Conservation (phyloP, 2,329 filamentous ascomycete species). For the Colletotrichum gigasporum region DNA sequence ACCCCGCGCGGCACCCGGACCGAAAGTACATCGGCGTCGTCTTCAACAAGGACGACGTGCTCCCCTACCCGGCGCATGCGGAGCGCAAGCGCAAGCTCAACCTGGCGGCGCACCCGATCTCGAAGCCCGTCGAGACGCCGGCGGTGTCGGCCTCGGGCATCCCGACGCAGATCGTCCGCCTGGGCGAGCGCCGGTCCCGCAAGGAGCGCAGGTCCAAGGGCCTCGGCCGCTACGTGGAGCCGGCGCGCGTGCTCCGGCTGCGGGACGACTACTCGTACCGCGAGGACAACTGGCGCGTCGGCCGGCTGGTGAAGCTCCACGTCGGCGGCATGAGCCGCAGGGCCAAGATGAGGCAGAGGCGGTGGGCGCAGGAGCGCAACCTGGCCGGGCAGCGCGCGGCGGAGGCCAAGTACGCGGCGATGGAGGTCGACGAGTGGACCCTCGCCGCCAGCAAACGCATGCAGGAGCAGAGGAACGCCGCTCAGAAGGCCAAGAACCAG, state of each 20-base stretch:
- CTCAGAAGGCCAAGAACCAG: conserved; percentile 38
- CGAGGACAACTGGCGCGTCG: conserved; percentile 69
- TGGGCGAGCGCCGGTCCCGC: conserved; percentile 34
- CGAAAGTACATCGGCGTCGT: conserved; percentile 95
- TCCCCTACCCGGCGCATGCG: conserved; percentile 81
- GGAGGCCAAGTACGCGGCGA: conserved; percentile 39
- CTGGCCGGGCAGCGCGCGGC: conserved; percentile 50
- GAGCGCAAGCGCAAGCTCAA: conserved; percentile 79
- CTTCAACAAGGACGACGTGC: conserved; percentile 81
- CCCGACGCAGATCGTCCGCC: conserved; percentile 55
- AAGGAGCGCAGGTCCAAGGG: no score
- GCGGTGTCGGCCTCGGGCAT: conserved; percentile 60
- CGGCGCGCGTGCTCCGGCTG: conserved; percentile 58
- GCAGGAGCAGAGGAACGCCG: conserved; percentile 38
- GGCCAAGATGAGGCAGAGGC: conserved; percentile 55
- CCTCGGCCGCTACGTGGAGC: conserved; percentile 49
- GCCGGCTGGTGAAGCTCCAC: conserved; percentile 60
- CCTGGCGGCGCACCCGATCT: conserved; percentile 68
- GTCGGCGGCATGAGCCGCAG: conserved; percentile 50
- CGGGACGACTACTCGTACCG: conserved; percentile 66
- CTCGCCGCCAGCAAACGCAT: conserved; percentile 36
- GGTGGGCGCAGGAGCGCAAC: conserved; percentile 54
- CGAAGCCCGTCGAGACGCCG: conserved; percentile 45
- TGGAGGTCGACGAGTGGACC: conserved; percentile 38
- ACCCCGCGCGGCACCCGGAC: conserved; percentile 82